A percentile compares a stretch with the other conserved stretches of the same genome.
phyloP scores from a whole-genome alignment of 495 filamentous ascomycete species.

The Bacidia rubella region DNA sequence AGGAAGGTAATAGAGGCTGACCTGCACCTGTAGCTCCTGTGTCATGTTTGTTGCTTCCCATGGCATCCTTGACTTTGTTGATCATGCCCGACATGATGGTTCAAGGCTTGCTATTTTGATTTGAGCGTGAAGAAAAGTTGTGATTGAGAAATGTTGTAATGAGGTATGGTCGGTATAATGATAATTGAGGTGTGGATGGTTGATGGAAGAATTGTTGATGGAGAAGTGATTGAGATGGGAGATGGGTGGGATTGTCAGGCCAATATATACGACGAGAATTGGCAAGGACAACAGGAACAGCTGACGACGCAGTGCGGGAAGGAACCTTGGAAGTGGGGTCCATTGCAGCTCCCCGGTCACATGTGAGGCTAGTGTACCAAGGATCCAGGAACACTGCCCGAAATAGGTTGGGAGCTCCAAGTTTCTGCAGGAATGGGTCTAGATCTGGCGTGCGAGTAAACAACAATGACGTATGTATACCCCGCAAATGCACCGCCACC shows the following conservation, averaged over 20 bases:
- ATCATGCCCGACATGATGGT: slow-evolving; percentile 51
- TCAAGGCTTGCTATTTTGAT: neutral
- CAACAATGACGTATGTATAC: neutral
- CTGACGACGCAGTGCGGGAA: neutral
- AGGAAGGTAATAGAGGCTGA: neutral
- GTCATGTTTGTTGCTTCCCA: slow-evolving; percentile 31
- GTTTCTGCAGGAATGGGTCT: neutral
- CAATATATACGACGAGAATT: neutral
- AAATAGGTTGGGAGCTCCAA: too few relatives aligned
- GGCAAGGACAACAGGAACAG: neutral
- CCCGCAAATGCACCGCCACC: neutral
- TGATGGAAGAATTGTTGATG: neutral
- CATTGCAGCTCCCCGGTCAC: neutral
- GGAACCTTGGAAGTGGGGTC: neutral
- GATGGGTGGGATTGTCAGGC: neutral
- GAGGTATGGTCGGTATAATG: too few relatives aligned
- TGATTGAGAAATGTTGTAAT: too few relatives aligned
- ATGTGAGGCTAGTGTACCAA: neutral
- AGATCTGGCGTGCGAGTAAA: neutral
- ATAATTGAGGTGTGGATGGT: too few relatives aligned
- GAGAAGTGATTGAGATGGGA: neutral
- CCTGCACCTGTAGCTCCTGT: neutral
- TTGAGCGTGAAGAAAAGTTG: neutral
- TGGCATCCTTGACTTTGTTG: slow-evolving; percentile 62
- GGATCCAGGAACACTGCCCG: neutral